Base-by-base conservation (phyloP, 2,329 filamentous ascomycete species). In the Fusarium sp. region DNA sequence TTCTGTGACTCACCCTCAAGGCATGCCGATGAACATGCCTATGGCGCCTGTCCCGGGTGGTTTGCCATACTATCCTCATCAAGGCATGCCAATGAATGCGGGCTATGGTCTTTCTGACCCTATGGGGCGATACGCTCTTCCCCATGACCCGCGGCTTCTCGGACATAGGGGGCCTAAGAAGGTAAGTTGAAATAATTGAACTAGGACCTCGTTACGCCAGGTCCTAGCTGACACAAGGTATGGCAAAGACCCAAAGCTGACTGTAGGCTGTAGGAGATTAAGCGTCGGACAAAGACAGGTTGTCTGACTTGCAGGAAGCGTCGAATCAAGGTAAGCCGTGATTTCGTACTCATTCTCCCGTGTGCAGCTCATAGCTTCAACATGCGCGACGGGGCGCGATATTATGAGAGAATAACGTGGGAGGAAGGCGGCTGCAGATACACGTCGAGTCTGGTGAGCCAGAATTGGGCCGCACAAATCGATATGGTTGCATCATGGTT, bases 251-350 rank as follows among this genome's bases (percentile, higher is more conserved):
- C 49, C 44, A 55, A 55, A 65, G 53, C 71, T 72, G 58, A 73
- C 58, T 40, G 31, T 43, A 36, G 40, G 50, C 50, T 57, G 26
- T 76, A 89, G 87, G 87, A 89, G 76, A 89, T 89, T 74, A 89
- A 89, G 77, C 84, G 87, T 65, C 84, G 87, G 72, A 89, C 87
- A 46, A 89, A 89, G 77, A 89, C 87, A 2, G 87, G 87, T n/a
- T 89, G 87, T 70, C 78, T 89, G 76, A 89, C 87, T 44, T 89
- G 87, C 78, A 85, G 87, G 58, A 88, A 88, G 74, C 83, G 87
- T 71, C 82, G 87, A 72, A 89, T 89, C 76, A 89, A 89, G 87
- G 87, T 89, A 78, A 76, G 86, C 60, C 62, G 59, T 57, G 49
- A 71, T 72, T 75, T 75, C 61, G 38, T 73, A 69, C 48, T 68